Base-by-base conservation (phyloP, 371 early-diverging fungal genomes). In the Actinomortierella wolfii region DNA sequence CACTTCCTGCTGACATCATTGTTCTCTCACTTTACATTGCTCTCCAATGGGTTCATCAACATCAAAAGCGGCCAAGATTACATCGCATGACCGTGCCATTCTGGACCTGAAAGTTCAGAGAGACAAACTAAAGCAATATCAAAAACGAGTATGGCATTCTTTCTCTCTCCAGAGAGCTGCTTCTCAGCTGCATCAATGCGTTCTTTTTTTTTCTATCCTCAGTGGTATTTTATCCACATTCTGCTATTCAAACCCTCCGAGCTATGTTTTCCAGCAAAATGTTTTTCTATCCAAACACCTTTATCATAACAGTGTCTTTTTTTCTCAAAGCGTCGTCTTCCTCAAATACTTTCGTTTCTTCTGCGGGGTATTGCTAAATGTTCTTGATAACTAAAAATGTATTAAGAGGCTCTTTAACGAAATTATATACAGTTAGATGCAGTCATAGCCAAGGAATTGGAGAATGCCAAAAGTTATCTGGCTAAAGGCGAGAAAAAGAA, bases 91-190 rank as follows among this genome's bases (percentile, higher is more conserved):
- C 80, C 84, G 84, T 69, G 95, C 98, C 41, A 92, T 98, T 26
- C 84, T 96, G 18, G 96, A 98, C 74, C 86, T 98, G 52, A 97
- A 97, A 64, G 84, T 94, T 6, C 98, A 97, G 77, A 78, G 97
- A 51, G 98, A 98, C 79, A 94, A 92, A 67, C 79, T 97, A 6
- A 90, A 87, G 59, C 88, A 92, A 74, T 97, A 96, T 62, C 94
- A 95, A 59, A 93, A 91, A 73, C 85, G 89, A 79, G 94, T 90
- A 81, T 59, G 75, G 24, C n/a, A 9, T 8, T 24, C 20, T 28
- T 20, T 13, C 14, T 15, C 20, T 29, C 15, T 18, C 13, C n/a
- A n/a, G n/a, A n/a, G n/a, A n/a, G n/a, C n/a, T n/a, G n/a, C n/a
- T n/a, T n/a, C n/a, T n/a, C n/a, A n/a, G n/a, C n/a, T n/a, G n/a